These are phyloP conservation scores for Metschnikowia drakensbergensis DNA, from an alignment of 805 yeast species.

Conservation along the genomic window DNA sequence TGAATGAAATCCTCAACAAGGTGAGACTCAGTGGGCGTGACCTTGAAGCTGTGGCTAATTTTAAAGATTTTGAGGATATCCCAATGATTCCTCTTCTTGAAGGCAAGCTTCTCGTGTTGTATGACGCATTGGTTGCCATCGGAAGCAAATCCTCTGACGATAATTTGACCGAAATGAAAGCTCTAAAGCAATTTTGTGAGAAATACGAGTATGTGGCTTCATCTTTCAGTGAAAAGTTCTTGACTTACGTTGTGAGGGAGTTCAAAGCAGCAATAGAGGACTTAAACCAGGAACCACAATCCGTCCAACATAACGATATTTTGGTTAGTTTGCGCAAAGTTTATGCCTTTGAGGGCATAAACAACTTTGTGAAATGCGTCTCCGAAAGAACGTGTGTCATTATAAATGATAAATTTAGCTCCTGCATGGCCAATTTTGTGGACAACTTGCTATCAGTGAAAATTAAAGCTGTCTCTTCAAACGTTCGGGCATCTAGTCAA, in stretches of 20 bases:
- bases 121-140: constrained; percentile 62
- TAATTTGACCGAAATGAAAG: constrained; percentile 61
- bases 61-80: constrained; percentile 47
- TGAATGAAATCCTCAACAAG: constrained; percentile 65
- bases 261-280: constrained; percentile 41
- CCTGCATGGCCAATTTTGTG: constrained; percentile 25
- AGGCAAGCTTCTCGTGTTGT: constrained; percentile 49
- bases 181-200: constrained; percentile 61
- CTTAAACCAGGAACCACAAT: constrained; percentile 27
- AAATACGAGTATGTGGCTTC: constrained; percentile 55
- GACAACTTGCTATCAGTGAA: constrained; percentile 24
- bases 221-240: constrained; percentile 48
- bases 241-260: constrained; percentile 28
- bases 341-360: constrained; percentile 30
- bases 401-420: constrained; percentile 43
- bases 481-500: background rate
- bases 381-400: constrained; percentile 45
- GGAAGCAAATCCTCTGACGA: constrained; percentile 41
- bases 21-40: constrained; percentile 61
- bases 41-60: constrained; percentile 42
- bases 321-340: constrained; percentile 26
- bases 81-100: constrained; percentile 49
- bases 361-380: constrained; percentile 52
- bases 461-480: constrained; percentile 14
- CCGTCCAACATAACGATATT: constrained; percentile 22